A percentile compares a stretch with the other conserved stretches of the same genome.
phyloP scores from a whole-genome alignment of 768 basidiomycete species.

The Clitopilus hobsonii region DNA sequence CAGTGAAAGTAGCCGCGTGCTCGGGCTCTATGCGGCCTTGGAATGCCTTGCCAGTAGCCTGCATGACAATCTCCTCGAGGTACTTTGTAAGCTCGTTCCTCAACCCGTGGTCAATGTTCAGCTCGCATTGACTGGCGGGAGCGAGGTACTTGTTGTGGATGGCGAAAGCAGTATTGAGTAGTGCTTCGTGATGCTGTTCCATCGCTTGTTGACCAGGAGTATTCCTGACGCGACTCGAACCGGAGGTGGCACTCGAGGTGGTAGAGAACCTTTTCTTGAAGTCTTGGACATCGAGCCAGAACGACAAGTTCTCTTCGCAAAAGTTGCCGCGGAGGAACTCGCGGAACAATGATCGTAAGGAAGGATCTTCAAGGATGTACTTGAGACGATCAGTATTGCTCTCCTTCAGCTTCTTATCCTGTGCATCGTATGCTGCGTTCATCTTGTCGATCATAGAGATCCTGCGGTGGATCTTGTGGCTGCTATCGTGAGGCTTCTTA shows the following conservation, averaged over 20 bases:
- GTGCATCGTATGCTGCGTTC: conserved; percentile 48
- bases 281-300: conserved; percentile 96
- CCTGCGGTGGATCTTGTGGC: conserved; percentile 71
- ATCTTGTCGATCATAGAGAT: conserved; percentile 75
- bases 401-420: conserved; percentile 67
- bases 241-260: conserved; percentile 80
- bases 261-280: conserved; percentile 96
- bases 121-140: conserved; percentile 90
- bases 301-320: conserved; percentile 96
- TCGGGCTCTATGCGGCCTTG: conserved; percentile 79
- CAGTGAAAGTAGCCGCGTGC: conserved; percentile 81
- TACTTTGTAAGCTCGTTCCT: conserved; percentile 94
- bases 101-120: conserved; percentile 97
- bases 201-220: conserved; percentile 84
- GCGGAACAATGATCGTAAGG: conserved; percentile 84
- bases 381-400: conserved; percentile 88
- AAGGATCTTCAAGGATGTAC: conserved; percentile 91
- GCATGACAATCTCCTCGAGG: conserved; percentile 84
- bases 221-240: conserved; percentile 30
- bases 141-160: conserved; percentile 96
- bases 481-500: conserved; percentile 30
- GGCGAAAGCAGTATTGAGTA: conserved; percentile 91
- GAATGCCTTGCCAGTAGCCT: conserved; percentile 69
- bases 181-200: conserved; percentile 94
- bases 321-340: conserved; percentile 93